A percentile compares a stretch with the other conserved stretches of the same genome.
These are phyloP conservation scores for Calonectria multiphialidica DNA, from an alignment of 2,329 filamentous ascomycete genomes.

Conservation along the genomic window DNA sequence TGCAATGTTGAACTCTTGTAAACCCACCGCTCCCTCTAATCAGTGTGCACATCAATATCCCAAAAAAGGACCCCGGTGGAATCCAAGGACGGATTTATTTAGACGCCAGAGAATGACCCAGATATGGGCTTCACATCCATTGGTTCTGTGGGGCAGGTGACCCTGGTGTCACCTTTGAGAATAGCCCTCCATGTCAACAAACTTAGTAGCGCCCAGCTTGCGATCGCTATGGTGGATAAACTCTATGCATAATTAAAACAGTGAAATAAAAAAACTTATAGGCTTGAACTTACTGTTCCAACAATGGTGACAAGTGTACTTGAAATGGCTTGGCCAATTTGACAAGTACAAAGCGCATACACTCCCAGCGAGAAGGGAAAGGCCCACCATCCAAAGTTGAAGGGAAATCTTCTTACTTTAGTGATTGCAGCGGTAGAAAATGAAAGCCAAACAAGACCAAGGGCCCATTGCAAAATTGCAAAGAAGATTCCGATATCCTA, in stretches of 20 bases:
- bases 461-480: slow-evolving; percentile 50
- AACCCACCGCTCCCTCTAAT: background rate
- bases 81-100: background rate
- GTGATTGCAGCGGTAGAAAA: slow-evolving; percentile 47
- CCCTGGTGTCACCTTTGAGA: background rate
- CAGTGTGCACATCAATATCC: background rate
- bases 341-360: slow-evolving; percentile 45
- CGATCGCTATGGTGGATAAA: background rate
- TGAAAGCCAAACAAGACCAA: slow-evolving; percentile 48
- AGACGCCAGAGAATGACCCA: background rate
- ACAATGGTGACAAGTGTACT: slow-evolving; percentile 48
- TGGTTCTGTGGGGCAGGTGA: background rate
- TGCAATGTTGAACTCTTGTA: background rate
- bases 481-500: slow-evolving; percentile 63
- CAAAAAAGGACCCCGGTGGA: no score
- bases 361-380: slow-evolving; percentile 54
- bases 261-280: background rate
- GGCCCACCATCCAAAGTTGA: slow-evolving; percentile 55
- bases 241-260: background rate
- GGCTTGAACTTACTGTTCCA: slow-evolving; percentile 22
- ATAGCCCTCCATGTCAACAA: background rate
- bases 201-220: background rate
- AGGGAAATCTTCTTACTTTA: slow-evolving; percentile 45
- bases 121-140: background rate
- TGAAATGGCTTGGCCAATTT: slow-evolving; percentile 46